phyloP scores from a whole-genome alignment of 257 asterid genomes.

The Solanum pennellii region DNA sequence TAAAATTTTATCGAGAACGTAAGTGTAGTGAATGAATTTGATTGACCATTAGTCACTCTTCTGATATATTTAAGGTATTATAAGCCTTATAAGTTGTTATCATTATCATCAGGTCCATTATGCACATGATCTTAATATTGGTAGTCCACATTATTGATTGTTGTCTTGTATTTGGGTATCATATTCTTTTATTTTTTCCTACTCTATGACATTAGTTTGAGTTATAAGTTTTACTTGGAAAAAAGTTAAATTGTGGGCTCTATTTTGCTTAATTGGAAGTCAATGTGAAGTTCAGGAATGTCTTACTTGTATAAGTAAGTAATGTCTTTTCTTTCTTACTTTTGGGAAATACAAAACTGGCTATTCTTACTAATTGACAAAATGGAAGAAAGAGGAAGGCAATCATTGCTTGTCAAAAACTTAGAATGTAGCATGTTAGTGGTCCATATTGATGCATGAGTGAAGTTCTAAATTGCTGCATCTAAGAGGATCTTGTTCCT shows the following conservation, averaged over 20 bases:
- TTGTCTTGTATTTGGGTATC: neutral
- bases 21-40: neutral
- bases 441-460: neutral
- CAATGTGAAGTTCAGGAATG: neutral
- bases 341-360: neutral
- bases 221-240: neutral
- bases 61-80: neutral
- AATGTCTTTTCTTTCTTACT: neutral
- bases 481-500: neutral
- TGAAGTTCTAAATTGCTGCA: neutral
- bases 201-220: neutral
- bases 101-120: neutral
- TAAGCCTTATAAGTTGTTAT: neutral
- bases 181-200: neutral
- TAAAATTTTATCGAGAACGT: neutral
- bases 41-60: neutral
- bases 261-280: neutral
- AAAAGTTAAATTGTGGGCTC: neutral
- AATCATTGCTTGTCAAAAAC: neutral
- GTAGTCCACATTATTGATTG: neutral
- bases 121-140: neutral
- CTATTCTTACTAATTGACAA: neutral
- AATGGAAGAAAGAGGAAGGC: neutral
- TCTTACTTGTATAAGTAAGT: neutral
- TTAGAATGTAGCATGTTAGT: neutral